These are phyloP conservation scores for Danielozyma ontarioensis DNA, from an alignment of 805 yeast species.

Conservation along the genomic window DNA sequence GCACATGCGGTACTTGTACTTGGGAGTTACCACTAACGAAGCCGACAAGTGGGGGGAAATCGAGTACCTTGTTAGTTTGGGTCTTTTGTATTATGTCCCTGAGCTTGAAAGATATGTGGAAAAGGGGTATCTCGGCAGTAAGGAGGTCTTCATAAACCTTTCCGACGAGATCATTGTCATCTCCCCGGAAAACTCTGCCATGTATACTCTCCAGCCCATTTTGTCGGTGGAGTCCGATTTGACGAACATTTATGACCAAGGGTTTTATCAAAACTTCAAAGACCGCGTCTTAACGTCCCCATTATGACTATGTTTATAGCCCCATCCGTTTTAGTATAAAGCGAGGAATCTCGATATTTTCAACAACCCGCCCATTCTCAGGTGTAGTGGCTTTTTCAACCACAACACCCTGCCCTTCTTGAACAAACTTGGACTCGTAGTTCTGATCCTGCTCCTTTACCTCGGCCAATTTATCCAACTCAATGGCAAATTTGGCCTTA, in stretches of 20 bases:
- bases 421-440: background rate
- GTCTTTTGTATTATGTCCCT: constrained; percentile 4
- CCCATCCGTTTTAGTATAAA: background rate
- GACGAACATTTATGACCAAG: too few species aligned
- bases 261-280: background rate
- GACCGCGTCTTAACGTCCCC: too few species aligned
- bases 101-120: constrained; percentile 5
- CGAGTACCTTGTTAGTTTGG: constrained; percentile 35
- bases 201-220: too few species aligned
- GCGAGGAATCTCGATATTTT: background rate
- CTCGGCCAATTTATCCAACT: background rate
- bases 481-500: background rate
- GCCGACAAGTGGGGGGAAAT: constrained; percentile 65
- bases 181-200: constrained; percentile 3
- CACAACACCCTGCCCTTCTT: background rate
- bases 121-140: constrained; percentile 4
- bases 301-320: too few species aligned
- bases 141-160: constrained; percentile 10
- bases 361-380: background rate
- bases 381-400: background rate
- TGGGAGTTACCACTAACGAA: constrained; percentile 77
- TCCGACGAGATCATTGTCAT: constrained; percentile 6
- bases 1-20: constrained; percentile 47
- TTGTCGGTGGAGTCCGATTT: constrained; percentile 9
- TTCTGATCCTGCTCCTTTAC: background rate